Percentiles rank a stretch among this genome's conserved stretches.
phyloP scores from a whole-genome alignment of 2,329 filamentous ascomycete genomes.

The Epichloe bromicola region DNA sequence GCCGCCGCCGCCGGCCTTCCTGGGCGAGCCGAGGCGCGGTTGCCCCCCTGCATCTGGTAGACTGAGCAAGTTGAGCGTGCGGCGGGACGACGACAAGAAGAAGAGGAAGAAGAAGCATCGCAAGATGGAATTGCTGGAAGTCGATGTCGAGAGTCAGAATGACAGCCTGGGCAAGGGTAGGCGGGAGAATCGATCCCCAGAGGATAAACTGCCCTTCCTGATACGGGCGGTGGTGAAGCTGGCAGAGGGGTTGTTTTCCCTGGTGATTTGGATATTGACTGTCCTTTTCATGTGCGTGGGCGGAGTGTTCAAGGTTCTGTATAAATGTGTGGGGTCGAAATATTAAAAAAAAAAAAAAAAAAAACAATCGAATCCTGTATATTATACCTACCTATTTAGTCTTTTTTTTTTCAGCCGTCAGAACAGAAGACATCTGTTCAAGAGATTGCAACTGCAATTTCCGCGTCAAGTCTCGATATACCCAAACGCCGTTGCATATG shows the following conservation, averaged over 20 bases:
- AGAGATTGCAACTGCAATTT: not conserved
- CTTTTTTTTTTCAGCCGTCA: not conserved
- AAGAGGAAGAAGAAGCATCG: constrained; percentile 17
- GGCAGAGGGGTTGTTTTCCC: constrained; percentile 40
- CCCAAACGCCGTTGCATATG: constrained; percentile 3
- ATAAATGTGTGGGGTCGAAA: constrained; percentile 35
- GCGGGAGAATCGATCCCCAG: constrained; percentile 24
- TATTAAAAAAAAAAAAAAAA: constrained; percentile 13
- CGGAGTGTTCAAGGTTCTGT: constrained; percentile 36
- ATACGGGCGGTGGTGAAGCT: constrained; percentile 37
- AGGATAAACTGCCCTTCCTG: constrained; percentile 37
- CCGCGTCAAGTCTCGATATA: not conserved
- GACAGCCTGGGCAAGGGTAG: constrained; percentile 27
- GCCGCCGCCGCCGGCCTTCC: constrained; percentile 34
- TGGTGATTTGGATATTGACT: constrained; percentile 44
- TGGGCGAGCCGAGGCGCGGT: constrained; percentile 9
- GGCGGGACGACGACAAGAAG: constrained; percentile 15
- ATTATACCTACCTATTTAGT: constrained; percentile 5
- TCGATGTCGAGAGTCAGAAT: constrained; percentile 51
- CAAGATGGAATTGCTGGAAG: constrained; percentile 42
- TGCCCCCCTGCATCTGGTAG: constrained; percentile 12
- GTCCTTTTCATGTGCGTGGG: constrained; percentile 39
- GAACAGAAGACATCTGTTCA: not conserved
- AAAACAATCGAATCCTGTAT: not conserved
- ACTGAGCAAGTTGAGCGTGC: constrained; percentile 18